Conservation (phyloP, 495 filamentous ascomycete genomes). For the Aspergillus asperescens region DNA sequence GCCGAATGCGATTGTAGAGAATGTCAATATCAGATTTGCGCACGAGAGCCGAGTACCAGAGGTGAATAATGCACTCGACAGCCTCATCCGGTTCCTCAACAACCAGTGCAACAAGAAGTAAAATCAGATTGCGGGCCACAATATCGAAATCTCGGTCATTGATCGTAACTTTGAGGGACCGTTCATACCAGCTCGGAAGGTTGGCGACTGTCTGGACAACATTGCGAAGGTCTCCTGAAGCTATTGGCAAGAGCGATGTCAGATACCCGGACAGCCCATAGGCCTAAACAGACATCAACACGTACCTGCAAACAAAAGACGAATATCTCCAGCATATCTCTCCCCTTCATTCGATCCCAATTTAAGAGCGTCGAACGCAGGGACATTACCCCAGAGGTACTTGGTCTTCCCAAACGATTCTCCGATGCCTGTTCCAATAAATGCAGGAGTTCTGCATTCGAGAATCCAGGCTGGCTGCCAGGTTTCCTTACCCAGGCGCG, state of each 20-base stretch:
- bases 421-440: background rate
- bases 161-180: slow-evolving; percentile 23
- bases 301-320: too few relatives aligned
- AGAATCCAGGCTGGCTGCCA: slow-evolving; percentile 18
- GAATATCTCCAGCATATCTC: too few relatives aligned
- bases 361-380: too few relatives aligned
- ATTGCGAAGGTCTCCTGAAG: slow-evolving; percentile 45
- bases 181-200: slow-evolving; percentile 26
- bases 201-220: slow-evolving; percentile 33
- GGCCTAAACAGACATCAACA: too few relatives aligned
- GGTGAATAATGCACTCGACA: slow-evolving; percentile 28
- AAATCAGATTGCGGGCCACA: slow-evolving; percentile 41
- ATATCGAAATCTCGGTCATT: slow-evolving; percentile 43
- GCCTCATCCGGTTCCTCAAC: slow-evolving; percentile 15
- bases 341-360: too few relatives aligned
- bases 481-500: slow-evolving; percentile 6
- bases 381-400: too few relatives aligned
- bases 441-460: slow-evolving; percentile 10
- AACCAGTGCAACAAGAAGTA: slow-evolving; percentile 35
- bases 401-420: too few relatives aligned
- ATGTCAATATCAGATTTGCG: slow-evolving; percentile 13
- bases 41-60: slow-evolving; percentile 37
- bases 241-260: too few relatives aligned
- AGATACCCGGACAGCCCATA: too few relatives aligned
- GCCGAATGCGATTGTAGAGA: slow-evolving; percentile 17